Evolutionary conservation across 2,329 filamentous ascomycete genomes (phyloP), one percentile per base, ranked within the genome.

Genomic region (Colletotrichum navitas): DNA sequence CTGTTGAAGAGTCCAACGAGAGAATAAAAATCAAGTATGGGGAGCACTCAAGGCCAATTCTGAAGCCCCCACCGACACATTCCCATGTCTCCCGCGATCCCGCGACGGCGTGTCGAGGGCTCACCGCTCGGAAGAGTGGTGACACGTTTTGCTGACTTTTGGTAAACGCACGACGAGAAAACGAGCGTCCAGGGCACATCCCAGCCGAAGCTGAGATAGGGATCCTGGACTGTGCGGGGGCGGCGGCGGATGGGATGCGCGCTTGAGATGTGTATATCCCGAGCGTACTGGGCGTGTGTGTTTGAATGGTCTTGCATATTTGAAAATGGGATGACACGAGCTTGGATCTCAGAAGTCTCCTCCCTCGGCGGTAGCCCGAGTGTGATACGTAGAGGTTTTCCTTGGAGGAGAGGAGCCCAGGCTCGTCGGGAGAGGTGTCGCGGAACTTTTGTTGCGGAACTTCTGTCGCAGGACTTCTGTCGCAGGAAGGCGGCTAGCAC

Each of bases 401-500:
- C 43, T n/a, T 11, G 34, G 34, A 10, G 34, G 34, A 8, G 8
- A 10, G 34, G 34, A 36, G 34, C 8, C 18, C 24, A 49, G 51
- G 51, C 49, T 49, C 51, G 24, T 14, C 51, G 59, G 51, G 26
- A 54, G 34, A 36, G 34, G 8, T 49, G 66, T 51, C 47, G 18
- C 26, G 24, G 49, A 29, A n/a, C 29, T 32, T 51, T 43, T 41
- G 54, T 36, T 34, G 58, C 68, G 68, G 34, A 68, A 60, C 10
- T 34, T 29, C 55, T 49, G 59, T 41, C 47, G 18, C 26, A 18
- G 49, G 29, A n/a, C 29, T 32, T 51, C 52, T 41, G 45, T 36
- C 43, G 58, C 68, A 65, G 68, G 26, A 68, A 63, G 65, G 54
- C 68, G 68, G 58, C 64, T 59, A 39, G 16, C 54, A 52, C 62